Evolutionary conservation across 1,284 basidiomycete species (phyloP).

Genomic region (Neonothopanus nambi): DNA sequence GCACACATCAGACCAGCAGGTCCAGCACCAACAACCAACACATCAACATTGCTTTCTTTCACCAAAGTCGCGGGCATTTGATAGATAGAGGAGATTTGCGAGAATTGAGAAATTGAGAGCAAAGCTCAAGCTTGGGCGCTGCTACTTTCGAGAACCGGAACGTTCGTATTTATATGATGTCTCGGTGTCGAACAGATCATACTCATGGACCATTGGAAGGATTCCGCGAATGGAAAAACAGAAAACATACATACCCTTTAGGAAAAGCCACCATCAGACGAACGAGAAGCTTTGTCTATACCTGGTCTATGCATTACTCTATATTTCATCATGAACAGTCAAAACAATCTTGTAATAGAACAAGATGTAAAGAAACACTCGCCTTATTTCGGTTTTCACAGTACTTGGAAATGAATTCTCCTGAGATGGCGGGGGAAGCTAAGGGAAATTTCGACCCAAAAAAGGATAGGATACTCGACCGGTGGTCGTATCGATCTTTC

Average conservation of each 20-base stretch:
- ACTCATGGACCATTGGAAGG: neutral
- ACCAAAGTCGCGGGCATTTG: constrained; percentile 3
- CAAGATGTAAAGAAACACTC: neutral
- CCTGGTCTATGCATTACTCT: too few relatives aligned
- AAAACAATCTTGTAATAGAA: neutral
- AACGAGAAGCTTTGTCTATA: too few relatives aligned
- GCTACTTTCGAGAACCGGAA: neutral
- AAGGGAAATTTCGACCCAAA: constrained; percentile 2
- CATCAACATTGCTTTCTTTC: constrained; percentile 46
- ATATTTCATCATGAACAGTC: neutral
- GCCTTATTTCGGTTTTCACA: neutral
- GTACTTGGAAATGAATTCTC: constrained; percentile 1
- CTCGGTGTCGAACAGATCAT: neutral
- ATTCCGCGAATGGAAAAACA: too few relatives aligned
- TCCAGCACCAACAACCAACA: constrained; percentile 57
- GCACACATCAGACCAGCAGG: constrained; percentile 65
- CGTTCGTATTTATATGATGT: neutral
- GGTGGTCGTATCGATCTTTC: constrained; percentile 1
- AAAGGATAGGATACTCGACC: neutral
- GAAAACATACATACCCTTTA: too few relatives aligned
- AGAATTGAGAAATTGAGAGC: too few relatives aligned
- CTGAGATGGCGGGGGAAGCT: constrained; percentile 9
- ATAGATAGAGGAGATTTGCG: neutral
- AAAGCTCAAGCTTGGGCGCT: neutral
- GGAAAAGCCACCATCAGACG: too few relatives aligned